Conservation (phyloP, 1,284 basidiomycete genomes). For the Pulchroboletus neoregius region DNA sequence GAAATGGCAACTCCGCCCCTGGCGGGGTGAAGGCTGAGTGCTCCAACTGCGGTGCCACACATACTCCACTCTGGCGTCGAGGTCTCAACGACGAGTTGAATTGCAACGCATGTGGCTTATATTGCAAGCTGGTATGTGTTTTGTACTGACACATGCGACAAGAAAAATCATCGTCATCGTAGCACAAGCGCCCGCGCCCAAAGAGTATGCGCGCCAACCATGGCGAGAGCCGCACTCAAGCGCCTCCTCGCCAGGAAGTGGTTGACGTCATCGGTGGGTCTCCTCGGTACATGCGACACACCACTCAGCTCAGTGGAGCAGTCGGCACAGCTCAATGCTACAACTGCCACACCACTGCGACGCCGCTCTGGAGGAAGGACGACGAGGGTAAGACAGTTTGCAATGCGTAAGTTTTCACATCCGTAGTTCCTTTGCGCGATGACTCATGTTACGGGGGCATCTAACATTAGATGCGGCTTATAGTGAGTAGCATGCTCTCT, state of each 20-base stretch:
- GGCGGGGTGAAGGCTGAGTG: constrained; percentile 82
- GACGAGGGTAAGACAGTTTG: constrained; percentile 90
- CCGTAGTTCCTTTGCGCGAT: not conserved
- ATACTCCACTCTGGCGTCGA: constrained; percentile 77
- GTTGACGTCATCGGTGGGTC: constrained; percentile 52
- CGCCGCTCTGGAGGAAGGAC: constrained; percentile 88
- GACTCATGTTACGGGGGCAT: constrained; percentile 13
- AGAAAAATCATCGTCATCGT: constrained; percentile 2
- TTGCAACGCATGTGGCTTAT: constrained; percentile 78
- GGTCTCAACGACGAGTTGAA: constrained; percentile 81
- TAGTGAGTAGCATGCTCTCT: constrained; percentile 42
- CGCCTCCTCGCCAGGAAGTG: constrained; percentile 50
- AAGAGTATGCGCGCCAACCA: constrained; percentile 77
- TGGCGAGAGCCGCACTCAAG: constrained; percentile 55
- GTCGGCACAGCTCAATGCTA: constrained; percentile 68
- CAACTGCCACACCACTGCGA: constrained; percentile 86
- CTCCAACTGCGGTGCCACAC: constrained; percentile 78
- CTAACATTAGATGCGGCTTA: constrained; percentile 40
- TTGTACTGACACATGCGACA: not conserved
- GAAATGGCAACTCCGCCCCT: constrained; percentile 43
- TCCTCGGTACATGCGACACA: constrained; percentile 24
- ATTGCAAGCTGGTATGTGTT: constrained; percentile 66
- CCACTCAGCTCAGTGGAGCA: constrained; percentile 28
- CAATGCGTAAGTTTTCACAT: constrained; percentile 64
- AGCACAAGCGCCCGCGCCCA: constrained; percentile 79